Evolutionary conservation across 495 filamentous ascomycete species (phyloP).

Genomic region (Xylaria venustula): DNA sequence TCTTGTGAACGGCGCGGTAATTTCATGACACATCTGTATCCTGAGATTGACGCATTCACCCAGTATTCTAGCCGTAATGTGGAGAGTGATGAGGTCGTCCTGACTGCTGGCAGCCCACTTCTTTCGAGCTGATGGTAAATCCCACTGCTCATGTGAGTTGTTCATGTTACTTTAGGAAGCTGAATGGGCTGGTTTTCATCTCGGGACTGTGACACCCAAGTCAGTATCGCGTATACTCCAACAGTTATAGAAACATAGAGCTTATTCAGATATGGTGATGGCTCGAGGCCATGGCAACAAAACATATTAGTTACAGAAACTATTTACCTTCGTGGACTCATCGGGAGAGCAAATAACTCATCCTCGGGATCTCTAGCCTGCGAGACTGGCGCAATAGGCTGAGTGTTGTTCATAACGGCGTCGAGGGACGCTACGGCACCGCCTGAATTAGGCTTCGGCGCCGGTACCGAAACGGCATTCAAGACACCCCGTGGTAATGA

Average conservation of each 20-base stretch:
- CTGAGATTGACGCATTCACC: too few relatives aligned
- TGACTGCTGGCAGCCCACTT: neutral
- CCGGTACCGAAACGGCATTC: conserved; percentile 28
- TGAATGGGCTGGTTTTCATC: conserved; percentile 72
- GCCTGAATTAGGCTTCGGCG: conserved; percentile 31
- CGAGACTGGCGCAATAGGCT: conserved; percentile 28
- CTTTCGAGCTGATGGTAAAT: neutral
- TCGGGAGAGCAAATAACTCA: conserved; percentile 74
- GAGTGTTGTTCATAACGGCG: conserved; percentile 40
- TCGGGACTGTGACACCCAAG: conserved; percentile 54
- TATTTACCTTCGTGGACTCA: conserved; percentile 62
- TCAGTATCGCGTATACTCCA: too few relatives aligned
- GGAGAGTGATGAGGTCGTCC: too few relatives aligned
- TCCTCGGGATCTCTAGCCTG: conserved; percentile 57
- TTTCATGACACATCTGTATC: too few relatives aligned
- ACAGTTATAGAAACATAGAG: too few relatives aligned
- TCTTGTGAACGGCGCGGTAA: too few relatives aligned
- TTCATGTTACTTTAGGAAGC: conserved; percentile 35
- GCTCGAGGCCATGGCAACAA: too few relatives aligned
- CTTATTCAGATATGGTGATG: too few relatives aligned
- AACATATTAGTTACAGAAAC: neutral
- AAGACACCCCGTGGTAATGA: conserved; percentile 46
- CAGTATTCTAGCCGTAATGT: too few relatives aligned
- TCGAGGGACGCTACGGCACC: conserved; percentile 43
- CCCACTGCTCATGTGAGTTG: too few relatives aligned